These are phyloP conservation scores for Coemansia sp. DNA, from an alignment of 192 early-diverging fungal genomes.

Conservation along the genomic window DNA sequence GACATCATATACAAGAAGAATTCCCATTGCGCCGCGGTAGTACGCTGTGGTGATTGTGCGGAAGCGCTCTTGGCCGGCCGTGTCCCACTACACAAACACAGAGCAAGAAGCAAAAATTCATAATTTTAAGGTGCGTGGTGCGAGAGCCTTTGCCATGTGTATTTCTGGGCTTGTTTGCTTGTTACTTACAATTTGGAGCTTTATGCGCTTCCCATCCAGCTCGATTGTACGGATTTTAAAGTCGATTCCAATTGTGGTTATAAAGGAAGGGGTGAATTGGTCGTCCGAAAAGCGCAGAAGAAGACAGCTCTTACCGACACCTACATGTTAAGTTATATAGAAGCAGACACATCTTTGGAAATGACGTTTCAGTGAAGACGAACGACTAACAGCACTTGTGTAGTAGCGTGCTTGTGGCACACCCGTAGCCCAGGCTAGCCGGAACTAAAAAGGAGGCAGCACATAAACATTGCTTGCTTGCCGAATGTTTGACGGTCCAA, in stretches of 20 bases:
- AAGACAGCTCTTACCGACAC: slow-evolving; percentile 89
- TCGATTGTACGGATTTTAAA: slow-evolving; percentile 99
- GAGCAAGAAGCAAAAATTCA: neutral
- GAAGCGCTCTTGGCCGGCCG: slow-evolving; percentile 98
- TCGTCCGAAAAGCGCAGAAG: slow-evolving; percentile 98
- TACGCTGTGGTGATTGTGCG: slow-evolving; percentile 99
- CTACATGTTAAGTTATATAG: slow-evolving; percentile 13
- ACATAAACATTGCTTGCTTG: no score
- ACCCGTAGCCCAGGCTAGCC: no score
- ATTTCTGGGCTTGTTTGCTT: no score
- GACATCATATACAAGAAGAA: slow-evolving; percentile 96
- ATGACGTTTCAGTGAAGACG: neutral
- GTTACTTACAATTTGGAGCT: slow-evolving; percentile 82
- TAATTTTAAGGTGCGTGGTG: no score
- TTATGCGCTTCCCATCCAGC: slow-evolving; percentile 97
- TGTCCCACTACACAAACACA: slow-evolving; percentile 76
- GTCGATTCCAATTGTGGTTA: slow-evolving; percentile 99
- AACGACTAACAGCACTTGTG: neutral
- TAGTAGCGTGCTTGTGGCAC: neutral
- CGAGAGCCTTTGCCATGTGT: no score
- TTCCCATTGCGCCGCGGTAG: slow-evolving; percentile 99
- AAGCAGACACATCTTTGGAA: neutral
- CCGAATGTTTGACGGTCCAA: no score
- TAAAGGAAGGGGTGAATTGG: slow-evolving; percentile 98
- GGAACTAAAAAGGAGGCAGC: slow-evolving; percentile 6